Percentiles rank a stretch among this genome's conserved stretches.
These are phyloP conservation scores for Andrographis paniculata DNA, from an alignment of 305 asterid genomes.

Conservation along the genomic window DNA sequence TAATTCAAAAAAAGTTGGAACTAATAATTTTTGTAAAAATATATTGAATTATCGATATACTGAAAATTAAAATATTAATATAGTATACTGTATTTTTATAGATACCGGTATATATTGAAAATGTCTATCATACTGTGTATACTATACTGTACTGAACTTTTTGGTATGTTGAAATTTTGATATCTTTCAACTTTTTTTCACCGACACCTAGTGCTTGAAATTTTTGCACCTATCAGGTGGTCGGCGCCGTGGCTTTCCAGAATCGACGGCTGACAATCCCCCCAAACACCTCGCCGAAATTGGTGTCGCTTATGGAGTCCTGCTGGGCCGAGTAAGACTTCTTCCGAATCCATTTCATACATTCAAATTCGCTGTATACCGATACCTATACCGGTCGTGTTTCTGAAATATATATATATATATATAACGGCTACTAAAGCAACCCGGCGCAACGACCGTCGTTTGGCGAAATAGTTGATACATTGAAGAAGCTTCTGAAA, in stretches of 20 bases:
- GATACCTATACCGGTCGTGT: background rate
- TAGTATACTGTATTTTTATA: too few species aligned
- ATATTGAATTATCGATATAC: too few species aligned
- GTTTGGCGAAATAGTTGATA: constrained; percentile 48
- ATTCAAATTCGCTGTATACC: too few species aligned
- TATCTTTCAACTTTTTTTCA: too few species aligned
- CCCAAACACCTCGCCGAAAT: constrained; percentile 47
- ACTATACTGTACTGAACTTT: too few species aligned
- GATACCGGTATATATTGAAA: too few species aligned
- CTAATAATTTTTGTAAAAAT: too few species aligned
- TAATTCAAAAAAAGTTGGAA: too few species aligned
- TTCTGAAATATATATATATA: background rate
- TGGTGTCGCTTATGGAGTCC: constrained; percentile 74
- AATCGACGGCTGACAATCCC: constrained; percentile 79
- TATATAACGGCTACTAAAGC: background rate
- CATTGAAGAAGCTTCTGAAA: constrained; percentile 74
- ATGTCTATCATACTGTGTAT: too few species aligned
- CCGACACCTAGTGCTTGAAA: too few species aligned
- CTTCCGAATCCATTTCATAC: background rate
- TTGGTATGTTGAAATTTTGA: too few species aligned
- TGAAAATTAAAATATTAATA: too few species aligned
- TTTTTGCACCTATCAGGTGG: constrained; percentile 81
- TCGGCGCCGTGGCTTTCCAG: constrained; percentile 97
- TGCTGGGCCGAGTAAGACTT: constrained; percentile 90
- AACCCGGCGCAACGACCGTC: constrained; percentile 72